Evolutionary conservation across 1,139 yeast species (phyloP).

Genomic region (Lizanozyma gosingica): DNA sequence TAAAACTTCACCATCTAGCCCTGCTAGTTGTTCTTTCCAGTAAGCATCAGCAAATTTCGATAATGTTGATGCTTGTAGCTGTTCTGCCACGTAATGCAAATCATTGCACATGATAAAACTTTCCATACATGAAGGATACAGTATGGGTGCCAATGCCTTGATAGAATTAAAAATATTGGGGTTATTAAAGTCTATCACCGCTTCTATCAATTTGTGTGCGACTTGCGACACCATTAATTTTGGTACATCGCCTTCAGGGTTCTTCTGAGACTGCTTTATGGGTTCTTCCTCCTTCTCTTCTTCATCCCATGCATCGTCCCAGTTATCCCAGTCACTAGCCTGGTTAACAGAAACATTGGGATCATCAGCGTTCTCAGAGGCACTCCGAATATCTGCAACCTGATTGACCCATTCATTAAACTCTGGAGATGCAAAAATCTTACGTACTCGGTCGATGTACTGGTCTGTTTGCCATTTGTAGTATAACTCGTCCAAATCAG

Average conservation of each 20-base stretch:
- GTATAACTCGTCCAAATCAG: not conserved
- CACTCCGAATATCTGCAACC: not conserved
- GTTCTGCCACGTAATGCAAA: conserved; percentile 4
- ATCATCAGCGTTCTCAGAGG: not conserved
- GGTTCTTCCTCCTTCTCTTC: conserved; percentile 6
- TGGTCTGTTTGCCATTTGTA: conserved; percentile 1
- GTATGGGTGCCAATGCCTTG: conserved; percentile 6
- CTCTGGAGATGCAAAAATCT: not conserved
- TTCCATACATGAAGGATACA: conserved; percentile 8
- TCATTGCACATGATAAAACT: conserved; percentile 10
- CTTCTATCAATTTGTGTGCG: not conserved
- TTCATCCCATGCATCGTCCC: conserved; percentile 14
- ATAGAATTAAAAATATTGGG: conserved; percentile 2
- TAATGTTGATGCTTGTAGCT: conserved; percentile 2
- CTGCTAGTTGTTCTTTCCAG: conserved; percentile 6
- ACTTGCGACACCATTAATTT: not conserved
- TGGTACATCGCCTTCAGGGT: not conserved
- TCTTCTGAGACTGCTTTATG: not conserved
- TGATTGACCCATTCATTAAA: not conserved
- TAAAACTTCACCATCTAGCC: conserved; percentile 5
- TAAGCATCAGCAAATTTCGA: conserved; percentile 4
- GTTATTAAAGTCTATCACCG: not conserved
- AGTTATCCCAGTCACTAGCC: conserved; percentile 2
- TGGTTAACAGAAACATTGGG: not conserved
- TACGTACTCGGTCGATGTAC: conserved; percentile 1